These are phyloP conservation scores for Tolypocladium guangdongense DNA, from an alignment of 2,329 filamentous ascomycete species.

Conservation along the genomic window DNA sequence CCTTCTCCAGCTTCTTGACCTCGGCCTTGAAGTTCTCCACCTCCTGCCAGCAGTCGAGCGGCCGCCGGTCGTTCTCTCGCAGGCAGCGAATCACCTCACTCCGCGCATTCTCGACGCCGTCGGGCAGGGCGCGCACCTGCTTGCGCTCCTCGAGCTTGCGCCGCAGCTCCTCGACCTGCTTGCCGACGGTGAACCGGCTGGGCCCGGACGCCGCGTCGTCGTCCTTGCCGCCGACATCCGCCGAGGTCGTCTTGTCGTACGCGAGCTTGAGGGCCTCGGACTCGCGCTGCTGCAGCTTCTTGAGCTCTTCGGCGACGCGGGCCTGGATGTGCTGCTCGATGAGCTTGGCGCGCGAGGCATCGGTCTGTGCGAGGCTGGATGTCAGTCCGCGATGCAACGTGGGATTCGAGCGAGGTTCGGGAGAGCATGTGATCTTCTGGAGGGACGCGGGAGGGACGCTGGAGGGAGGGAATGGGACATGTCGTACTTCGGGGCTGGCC, in stretches of 20 bases:
- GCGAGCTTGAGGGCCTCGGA: conserved; percentile 56
- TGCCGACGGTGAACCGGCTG: conserved; percentile 40
- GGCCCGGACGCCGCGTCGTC: conserved; percentile 16
- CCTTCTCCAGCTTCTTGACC: conserved; percentile 74
- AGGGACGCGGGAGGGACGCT: too few relatives aligned
- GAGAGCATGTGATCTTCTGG: background rate
- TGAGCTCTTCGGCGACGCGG: conserved; percentile 77
- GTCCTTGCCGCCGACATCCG: conserved; percentile 41
- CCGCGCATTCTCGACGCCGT: conserved; percentile 63
- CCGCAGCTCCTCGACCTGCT: conserved; percentile 48
- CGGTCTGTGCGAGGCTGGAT: conserved; percentile 51
- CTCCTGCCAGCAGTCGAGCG: conserved; percentile 90
- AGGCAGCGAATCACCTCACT: conserved; percentile 70
- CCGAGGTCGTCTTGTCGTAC: conserved; percentile 53
- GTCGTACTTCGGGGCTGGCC: conserved; percentile 68
- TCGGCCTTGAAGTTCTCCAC: conserved; percentile 84
- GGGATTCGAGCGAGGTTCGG: background rate
- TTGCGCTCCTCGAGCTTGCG: conserved; percentile 50
- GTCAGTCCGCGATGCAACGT: conserved; percentile 4
- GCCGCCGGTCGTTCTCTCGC: conserved; percentile 72
- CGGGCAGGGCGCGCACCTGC: conserved; percentile 58
- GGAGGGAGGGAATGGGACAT: background rate
- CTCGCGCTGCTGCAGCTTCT: conserved; percentile 63
- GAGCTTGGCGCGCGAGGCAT: conserved; percentile 72
- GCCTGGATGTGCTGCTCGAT: conserved; percentile 81